Evolutionary conservation across 2,329 filamentous ascomycete species (phyloP).

Genomic region (Cucurbitaria berberidis): DNA sequence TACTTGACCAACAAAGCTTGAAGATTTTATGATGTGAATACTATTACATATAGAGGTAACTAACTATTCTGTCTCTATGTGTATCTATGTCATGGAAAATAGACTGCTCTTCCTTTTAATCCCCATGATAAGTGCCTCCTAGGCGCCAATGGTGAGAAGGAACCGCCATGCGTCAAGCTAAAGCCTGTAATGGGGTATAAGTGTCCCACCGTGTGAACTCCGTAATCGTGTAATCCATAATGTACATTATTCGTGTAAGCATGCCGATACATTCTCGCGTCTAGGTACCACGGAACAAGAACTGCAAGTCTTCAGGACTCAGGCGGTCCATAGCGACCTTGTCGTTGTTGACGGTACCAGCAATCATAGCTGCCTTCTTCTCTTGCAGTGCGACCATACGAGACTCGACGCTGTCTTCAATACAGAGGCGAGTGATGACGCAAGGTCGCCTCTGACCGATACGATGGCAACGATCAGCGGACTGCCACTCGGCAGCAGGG

Average conservation of each 20-base stretch:
- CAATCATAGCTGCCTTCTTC: constrained; percentile 99
- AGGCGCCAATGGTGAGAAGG: not conserved
- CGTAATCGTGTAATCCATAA: not conserved
- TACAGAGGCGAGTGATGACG: constrained; percentile 90
- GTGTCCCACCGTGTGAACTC: not conserved
- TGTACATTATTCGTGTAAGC: not conserved
- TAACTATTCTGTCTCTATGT: no score
- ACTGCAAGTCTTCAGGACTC: constrained; percentile 91
- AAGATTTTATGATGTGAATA: not conserved
- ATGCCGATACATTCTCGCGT: not conserved
- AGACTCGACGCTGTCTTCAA: constrained; percentile 96
- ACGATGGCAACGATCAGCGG: constrained; percentile 82
- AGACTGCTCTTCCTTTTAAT: not conserved
- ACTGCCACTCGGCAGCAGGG: constrained; percentile 99
- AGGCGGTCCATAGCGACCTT: constrained; percentile 90
- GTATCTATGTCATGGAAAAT: not conserved
- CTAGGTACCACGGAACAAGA: constrained; percentile 82
- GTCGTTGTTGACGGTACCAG: constrained; percentile 94
- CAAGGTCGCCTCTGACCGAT: constrained; percentile 95
- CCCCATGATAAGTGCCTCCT: not conserved
- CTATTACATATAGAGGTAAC: not conserved
- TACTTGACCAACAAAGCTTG: not conserved
- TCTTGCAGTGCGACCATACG: constrained; percentile 95
- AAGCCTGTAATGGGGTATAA: not conserved
- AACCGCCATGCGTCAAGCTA: not conserved